Evolutionary conservation across 345 rosid species (phyloP).

Genomic region (Eucalyptus cloeziana): DNA sequence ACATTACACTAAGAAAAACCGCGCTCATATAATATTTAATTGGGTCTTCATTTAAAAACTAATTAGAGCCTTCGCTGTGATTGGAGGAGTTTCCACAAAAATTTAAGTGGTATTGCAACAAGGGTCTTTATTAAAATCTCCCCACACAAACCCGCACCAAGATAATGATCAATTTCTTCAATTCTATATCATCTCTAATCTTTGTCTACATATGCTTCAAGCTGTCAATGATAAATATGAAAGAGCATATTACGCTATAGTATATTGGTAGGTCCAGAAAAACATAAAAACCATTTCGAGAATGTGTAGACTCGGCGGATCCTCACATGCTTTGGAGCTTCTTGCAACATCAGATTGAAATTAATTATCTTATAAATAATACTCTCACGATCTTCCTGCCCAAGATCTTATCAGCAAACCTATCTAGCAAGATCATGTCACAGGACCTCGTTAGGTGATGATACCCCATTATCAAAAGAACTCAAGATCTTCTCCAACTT

Average conservation of each 20-base stretch:
- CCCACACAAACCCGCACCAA: background rate
- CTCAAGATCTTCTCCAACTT: background rate
- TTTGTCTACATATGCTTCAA: background rate
- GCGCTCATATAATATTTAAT: background rate
- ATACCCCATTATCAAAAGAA: background rate
- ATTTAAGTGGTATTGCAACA: background rate
- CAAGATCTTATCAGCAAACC: background rate
- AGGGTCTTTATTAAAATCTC: background rate
- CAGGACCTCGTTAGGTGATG: background rate
- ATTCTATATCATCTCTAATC: background rate
- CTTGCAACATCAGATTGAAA: background rate
- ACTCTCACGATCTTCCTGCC: background rate
- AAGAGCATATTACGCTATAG: background rate
- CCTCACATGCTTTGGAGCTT: background rate
- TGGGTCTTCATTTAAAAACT: background rate
- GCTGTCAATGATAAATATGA: background rate
- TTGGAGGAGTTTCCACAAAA: background rate
- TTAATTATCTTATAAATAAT: background rate
- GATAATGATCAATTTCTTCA: background rate
- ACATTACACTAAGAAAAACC: background rate
- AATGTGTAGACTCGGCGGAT: background rate
- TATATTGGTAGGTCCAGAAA: background rate
- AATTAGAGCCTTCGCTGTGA: background rate
- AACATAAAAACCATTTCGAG: background rate
- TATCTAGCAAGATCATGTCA: background rate